Conservation (phyloP, 192 early-diverging fungal species). For the Chytriomyces hyalinus region DNA sequence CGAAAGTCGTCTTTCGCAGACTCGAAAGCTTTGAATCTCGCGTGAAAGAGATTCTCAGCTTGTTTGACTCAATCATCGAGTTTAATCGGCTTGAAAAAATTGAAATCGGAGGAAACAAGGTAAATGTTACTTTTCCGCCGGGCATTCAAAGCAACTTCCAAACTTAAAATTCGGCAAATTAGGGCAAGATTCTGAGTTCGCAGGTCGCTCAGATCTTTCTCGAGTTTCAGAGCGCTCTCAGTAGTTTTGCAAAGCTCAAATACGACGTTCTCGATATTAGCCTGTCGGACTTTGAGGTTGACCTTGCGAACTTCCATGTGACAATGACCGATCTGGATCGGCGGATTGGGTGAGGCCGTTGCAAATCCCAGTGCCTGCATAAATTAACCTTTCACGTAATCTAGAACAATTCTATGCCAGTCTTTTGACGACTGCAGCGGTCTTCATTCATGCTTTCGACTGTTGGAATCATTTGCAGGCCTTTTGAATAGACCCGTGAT, state of each 20-base stretch:
- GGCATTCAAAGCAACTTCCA: constrained; percentile 9
- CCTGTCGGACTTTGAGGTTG: constrained; percentile 56
- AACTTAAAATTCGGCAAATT: neutral
- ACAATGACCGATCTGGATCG: constrained; percentile 67
- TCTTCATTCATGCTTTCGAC: constrained; percentile 60
- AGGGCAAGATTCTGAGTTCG: constrained; percentile 70
- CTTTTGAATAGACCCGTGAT: constrained; percentile 60
- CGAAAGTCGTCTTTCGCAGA: constrained; percentile 62
- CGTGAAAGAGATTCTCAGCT: constrained; percentile 58
- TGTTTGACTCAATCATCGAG: constrained; percentile 74
- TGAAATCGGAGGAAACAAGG: constrained; percentile 74
- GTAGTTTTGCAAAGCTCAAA: constrained; percentile 59
- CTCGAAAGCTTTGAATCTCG: constrained; percentile 61
- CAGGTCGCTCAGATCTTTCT: constrained; percentile 67
- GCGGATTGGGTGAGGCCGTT: constrained; percentile 52
- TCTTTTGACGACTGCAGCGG: constrained; percentile 69
- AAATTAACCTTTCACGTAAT: neutral
- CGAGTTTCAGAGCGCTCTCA: constrained; percentile 60
- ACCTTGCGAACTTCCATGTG: constrained; percentile 58
- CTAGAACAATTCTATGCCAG: constrained; percentile 63
- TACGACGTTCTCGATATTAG: constrained; percentile 65
- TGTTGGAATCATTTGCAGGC: constrained; percentile 68
- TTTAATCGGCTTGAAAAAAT: constrained; percentile 73
- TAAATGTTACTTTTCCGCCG: constrained; percentile 7
- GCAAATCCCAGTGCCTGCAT: neutral